Evolutionary conservation across 345 rosid genomes (phyloP), one percentile per base, ranked within the genome.

Genomic region (Acer yangbiense): DNA sequence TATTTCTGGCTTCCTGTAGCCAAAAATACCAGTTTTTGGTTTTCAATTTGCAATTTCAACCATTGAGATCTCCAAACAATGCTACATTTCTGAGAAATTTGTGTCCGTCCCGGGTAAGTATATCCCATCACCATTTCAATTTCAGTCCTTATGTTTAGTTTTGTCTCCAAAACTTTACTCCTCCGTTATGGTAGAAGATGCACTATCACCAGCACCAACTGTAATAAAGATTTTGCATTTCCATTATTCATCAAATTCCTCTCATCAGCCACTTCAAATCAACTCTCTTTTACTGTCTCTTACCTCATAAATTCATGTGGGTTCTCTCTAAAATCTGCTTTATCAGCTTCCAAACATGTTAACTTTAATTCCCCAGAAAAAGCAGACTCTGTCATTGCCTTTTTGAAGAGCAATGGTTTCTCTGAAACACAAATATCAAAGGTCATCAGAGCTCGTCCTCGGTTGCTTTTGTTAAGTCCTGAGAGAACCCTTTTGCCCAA

Each of bases 401-500:
- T 82, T 1, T 44, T 81, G 21, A 32, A 35, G 52, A 55, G 10
- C n/a, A 69, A 41, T 4, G 85, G 85, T 1, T 79, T 84, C 76
- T 72, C 77, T 0, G 43, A 82, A 55, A 10, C 75, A 76, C 83
- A 82, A 54, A 71, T 79, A 10, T 1, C 10, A 9, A 17, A n/a
- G 3, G 9, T 74, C 1, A 52, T 67, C 13, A 62, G 11, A 48
- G 21, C 14, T 17, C 0, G 0, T 2, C 80, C 85, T 3, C 0
- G 0, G 0, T 9, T 85, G 69, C 80, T 85, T 32, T 7, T 39
- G 1, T 52, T 6, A 1, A 64, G 69, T 43, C 18, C 69, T 16
- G 79, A 64, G 67, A 72, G 55, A 65, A 80, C 69, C 65, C 64
- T 85, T 70, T 55, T 76, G 81, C 82, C 86, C 69, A 85, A 85